Evolutionary conservation across 345 rosid species (phyloP).

Genomic region (Arabidopsis suecica): DNA sequence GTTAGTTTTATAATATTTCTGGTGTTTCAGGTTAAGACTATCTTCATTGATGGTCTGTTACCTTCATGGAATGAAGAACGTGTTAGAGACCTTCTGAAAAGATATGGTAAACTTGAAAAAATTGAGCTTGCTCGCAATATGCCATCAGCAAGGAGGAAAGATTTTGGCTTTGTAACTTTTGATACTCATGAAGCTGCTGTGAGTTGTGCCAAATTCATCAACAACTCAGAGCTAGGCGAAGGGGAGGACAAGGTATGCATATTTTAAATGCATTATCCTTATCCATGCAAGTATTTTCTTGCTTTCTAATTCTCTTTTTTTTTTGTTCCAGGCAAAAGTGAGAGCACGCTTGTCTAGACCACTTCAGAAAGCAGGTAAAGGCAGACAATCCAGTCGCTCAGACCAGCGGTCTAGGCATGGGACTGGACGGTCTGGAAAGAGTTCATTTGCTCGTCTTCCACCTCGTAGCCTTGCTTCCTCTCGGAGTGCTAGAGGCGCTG

Average conservation of each 20-base stretch:
- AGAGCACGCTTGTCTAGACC: conserved; percentile 97
- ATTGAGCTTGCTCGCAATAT: conserved; percentile 96
- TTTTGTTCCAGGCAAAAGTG: conserved; percentile 73
- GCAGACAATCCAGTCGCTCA: conserved; percentile 61
- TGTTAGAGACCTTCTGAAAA: conserved; percentile 69
- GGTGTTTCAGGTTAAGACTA: conserved; percentile 80
- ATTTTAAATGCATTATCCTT: conserved; percentile 7
- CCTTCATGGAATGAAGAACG: conserved; percentile 95
- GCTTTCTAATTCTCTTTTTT: conserved; percentile 13
- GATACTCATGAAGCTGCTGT: conserved; percentile 94
- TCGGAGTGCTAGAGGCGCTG: conserved; percentile 55
- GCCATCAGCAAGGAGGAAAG: conserved; percentile 98
- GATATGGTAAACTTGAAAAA: conserved; percentile 82
- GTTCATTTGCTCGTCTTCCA: conserved; percentile 69
- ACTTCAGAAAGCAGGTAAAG: conserved; percentile 74
- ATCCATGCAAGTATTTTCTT: conserved; percentile 3
- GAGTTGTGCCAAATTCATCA: conserved; percentile 86
- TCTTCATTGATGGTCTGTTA: conserved; percentile 89
- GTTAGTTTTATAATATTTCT: conserved; percentile 15
- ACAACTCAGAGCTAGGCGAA: conserved; percentile 86
- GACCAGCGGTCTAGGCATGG: conserved; percentile 70
- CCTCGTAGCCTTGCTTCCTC: conserved; percentile 56
- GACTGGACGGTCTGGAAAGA: conserved; percentile 63
- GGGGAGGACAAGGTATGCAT: conserved; percentile 76
- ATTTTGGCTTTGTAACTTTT: conserved; percentile 96